phyloP scores from a whole-genome alignment of 441 rosid genomes.

The Biscutella laevigata region DNA sequence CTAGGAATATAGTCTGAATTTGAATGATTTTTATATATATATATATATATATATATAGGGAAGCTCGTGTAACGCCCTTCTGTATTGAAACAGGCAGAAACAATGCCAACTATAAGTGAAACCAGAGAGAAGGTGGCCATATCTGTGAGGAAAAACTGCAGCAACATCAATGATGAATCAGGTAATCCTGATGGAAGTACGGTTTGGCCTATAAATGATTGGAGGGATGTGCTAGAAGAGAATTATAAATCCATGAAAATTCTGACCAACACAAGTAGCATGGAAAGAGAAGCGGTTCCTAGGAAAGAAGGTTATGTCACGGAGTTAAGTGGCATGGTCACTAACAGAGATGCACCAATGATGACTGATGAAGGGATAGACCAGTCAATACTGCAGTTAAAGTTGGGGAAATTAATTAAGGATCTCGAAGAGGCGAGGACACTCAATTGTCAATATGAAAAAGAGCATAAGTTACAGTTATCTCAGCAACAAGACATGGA shows the following conservation, averaged over 20 bases:
- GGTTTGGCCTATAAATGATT: conserved; percentile 34
- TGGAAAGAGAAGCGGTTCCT: conserved; percentile 28
- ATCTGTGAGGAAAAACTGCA: conserved; percentile 30
- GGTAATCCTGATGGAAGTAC: conserved; percentile 22
- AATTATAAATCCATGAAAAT: conserved; percentile 35
- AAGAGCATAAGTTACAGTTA: conserved; percentile 46
- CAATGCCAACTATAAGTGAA: conserved; percentile 35
- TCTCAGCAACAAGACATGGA: conserved; percentile 58
- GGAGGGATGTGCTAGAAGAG: conserved; percentile 41
- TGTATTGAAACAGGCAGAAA: conserved; percentile 43
- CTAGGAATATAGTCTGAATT: neutral
- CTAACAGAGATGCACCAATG: conserved; percentile 21
- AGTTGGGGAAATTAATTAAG: conserved; percentile 42
- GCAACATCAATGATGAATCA: conserved; percentile 24
- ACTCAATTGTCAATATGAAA: conserved; percentile 48
- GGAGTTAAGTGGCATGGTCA: conserved; percentile 23
- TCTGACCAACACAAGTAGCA: conserved; percentile 29
- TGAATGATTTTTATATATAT: neutral
- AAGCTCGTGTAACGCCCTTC: neutral
- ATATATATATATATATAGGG: neutral
- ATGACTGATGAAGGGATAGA: conserved; percentile 30
- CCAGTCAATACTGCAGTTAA: conserved; percentile 38
- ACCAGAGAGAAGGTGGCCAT: conserved; percentile 29
- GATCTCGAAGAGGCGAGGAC: conserved; percentile 58
- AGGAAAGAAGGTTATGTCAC: conserved; percentile 23